Evolutionary conservation across 257 asterid species (phyloP), one percentile per base, ranked within the genome.

Genomic region (Solanum habrochaites): DNA sequence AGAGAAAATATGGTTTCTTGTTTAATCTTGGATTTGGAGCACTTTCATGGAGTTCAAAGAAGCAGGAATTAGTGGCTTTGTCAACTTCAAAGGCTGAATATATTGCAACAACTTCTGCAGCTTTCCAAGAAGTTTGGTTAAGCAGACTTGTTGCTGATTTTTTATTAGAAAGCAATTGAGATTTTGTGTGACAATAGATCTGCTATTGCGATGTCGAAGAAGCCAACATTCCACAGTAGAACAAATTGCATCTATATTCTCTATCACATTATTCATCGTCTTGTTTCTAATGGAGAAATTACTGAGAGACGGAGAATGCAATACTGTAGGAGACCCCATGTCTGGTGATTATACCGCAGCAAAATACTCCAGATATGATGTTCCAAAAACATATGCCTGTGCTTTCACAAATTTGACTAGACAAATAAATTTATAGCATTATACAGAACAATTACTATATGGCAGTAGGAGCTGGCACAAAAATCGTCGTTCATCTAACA

Each of bases 301-400:
- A 43, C 4, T 23, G 6, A 35, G 85, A 67, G 87, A n/a, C 7
- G 5, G 87, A 85, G 4, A 94, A 93, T 10, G 90, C 82, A 11
- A 88, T 11, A 20, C 0, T 58, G 5, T 56, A 6, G n/a, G 11
- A 0, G 64, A 56, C n/a, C 62, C 64, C 27, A 20, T 58, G 25
- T 2, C 2, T 1, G 20, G 25, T 58, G 12, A 58, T 58, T 58
- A 5, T 20, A 20, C 66, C 2, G 5, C 66, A 20, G 3, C 2
- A 58, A 58, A 58, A 58, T 7, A 11, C 12, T 58, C 66, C 2
- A 58, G 11, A 1, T 58, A 58, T 58, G 66, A 58, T 58, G 25
- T 58, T 58, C 66, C 25, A 21, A 58, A 58, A 18, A 58, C 2
- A 8, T 21, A 58, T 20, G 25, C 67, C 23, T 58, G 67, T 58